phyloP scores from a whole-genome alignment of 2,329 filamentous ascomycete genomes.

The Fusarium palustre region DNA sequence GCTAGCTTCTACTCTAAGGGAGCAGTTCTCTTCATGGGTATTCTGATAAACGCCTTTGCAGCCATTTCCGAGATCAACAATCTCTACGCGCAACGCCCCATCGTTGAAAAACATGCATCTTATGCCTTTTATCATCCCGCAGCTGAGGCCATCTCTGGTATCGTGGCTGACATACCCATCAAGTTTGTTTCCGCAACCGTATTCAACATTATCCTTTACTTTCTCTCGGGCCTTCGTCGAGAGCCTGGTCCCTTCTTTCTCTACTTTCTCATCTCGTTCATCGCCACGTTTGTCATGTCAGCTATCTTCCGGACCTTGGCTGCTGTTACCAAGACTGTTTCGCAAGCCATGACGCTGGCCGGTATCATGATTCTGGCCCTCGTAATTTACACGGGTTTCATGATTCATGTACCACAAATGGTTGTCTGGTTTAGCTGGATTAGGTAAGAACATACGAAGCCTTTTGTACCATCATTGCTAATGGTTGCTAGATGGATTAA shows the following conservation, averaged over 20 bases:
- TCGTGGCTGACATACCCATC: slow-evolving; percentile 67
- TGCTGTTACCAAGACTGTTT: slow-evolving; percentile 74
- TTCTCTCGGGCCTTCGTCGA: slow-evolving; percentile 64
- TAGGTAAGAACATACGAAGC: background rate
- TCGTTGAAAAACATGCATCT: slow-evolving; percentile 62
- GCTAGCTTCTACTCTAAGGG: slow-evolving; percentile 66
- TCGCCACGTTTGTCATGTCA: slow-evolving; percentile 77
- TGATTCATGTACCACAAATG: slow-evolving; percentile 51
- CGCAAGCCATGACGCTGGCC: slow-evolving; percentile 66
- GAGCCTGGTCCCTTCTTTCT: slow-evolving; percentile 78
- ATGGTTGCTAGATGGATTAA: slow-evolving; percentile 75
- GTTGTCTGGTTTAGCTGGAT: slow-evolving; percentile 81
- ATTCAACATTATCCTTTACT: slow-evolving; percentile 71
- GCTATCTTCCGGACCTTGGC: slow-evolving; percentile 82
- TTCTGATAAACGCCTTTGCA: slow-evolving; percentile 69
- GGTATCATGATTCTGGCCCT: slow-evolving; percentile 69
- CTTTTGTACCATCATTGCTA: fast-evolving
- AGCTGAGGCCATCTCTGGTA: slow-evolving; percentile 65
- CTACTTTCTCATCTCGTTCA: slow-evolving; percentile 77
- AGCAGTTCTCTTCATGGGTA: slow-evolving; percentile 69
- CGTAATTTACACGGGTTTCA: slow-evolving; percentile 46
- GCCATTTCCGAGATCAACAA: slow-evolving; percentile 67
- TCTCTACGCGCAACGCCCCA: slow-evolving; percentile 59
- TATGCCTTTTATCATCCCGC: slow-evolving; percentile 65
- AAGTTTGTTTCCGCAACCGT: slow-evolving; percentile 63